These are phyloP conservation scores for Gracilaria vermiculophylla DNA, from an alignment of 23 red algal genomes.

Conservation along the genomic window DNA sequence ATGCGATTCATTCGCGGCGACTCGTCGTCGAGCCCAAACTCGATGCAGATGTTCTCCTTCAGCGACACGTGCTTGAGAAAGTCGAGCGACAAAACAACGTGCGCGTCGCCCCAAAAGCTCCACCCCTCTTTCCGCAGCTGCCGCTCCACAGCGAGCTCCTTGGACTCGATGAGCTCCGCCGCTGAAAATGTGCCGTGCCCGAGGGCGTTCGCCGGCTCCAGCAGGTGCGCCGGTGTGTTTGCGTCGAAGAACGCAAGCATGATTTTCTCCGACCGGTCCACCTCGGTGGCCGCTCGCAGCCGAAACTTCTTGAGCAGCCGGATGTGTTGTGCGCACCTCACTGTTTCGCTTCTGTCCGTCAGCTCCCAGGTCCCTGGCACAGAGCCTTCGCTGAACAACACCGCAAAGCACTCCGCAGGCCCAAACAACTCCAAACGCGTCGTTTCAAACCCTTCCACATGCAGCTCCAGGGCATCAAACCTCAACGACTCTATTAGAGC, in stretches of 20 bases:
- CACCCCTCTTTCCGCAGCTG: not conserved
- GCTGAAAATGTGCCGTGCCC: slow-evolving; percentile 22
- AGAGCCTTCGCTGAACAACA: slow-evolving; percentile 21
- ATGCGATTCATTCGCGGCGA: slow-evolving; percentile 37
- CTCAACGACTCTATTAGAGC: slow-evolving; percentile 31
- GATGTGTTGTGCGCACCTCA: slow-evolving; percentile 14
- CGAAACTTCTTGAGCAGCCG: slow-evolving; percentile 43
- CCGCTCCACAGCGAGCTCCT: slow-evolving; percentile 5
- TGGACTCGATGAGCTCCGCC: slow-evolving; percentile 1
- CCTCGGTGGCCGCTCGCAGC: slow-evolving; percentile 37
- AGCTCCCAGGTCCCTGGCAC: slow-evolving; percentile 40
- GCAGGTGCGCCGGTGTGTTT: not conserved
- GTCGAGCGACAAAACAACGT: slow-evolving; percentile 14
- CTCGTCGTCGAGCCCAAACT: slow-evolving; percentile 23
- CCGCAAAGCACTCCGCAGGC: slow-evolving; percentile 26
- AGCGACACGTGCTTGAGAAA: slow-evolving; percentile 24
- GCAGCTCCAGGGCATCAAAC: slow-evolving; percentile 28
- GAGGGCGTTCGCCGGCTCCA: not conserved
- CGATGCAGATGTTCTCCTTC: slow-evolving; percentile 20
- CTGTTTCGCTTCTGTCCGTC: not conserved
- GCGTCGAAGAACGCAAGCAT: slow-evolving; percentile 31
- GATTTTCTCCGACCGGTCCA: slow-evolving; percentile 34
- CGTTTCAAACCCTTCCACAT: slow-evolving; percentile 27
- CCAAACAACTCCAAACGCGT: slow-evolving; percentile 21
- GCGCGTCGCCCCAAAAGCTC: slow-evolving; percentile 9